Evolutionary conservation across 1,284 basidiomycete species (phyloP).

Genomic region (Tylopilus orsonianus): DNA sequence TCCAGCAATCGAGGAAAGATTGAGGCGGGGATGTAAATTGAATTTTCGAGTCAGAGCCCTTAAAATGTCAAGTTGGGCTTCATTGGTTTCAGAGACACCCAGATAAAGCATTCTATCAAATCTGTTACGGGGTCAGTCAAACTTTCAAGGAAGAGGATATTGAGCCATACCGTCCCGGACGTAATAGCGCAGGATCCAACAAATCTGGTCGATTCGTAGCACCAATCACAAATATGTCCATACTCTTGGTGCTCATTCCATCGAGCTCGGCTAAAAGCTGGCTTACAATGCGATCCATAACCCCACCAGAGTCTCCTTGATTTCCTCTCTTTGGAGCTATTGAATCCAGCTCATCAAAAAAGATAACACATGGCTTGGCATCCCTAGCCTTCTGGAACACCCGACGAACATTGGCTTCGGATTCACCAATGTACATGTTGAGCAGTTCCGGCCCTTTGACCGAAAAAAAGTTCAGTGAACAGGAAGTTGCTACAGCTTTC

Average conservation of each 20-base stretch:
- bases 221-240: constrained; percentile 93
- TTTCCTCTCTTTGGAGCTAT: constrained; percentile 95
- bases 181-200: constrained; percentile 88
- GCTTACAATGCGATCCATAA: constrained; percentile 97
- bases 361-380: constrained; percentile 90
- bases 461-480: constrained; percentile 91
- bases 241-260: constrained; percentile 72
- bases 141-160: background rate
- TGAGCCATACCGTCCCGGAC: constrained; percentile 77
- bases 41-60: constrained; percentile 94
- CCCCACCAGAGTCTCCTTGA: constrained; percentile 93
- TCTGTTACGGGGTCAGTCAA: constrained; percentile 40
- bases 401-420: constrained; percentile 91
- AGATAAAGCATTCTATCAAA: constrained; percentile 99
- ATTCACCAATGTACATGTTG: constrained; percentile 99
- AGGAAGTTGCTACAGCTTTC: constrained; percentile 92
- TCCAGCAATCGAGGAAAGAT: constrained; percentile 68
- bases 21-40: constrained; percentile 70
- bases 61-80: constrained; percentile 85
- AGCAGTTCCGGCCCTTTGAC: constrained; percentile 96
- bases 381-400: constrained; percentile 92
- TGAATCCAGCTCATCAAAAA: constrained; percentile 98
- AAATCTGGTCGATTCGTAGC: constrained; percentile 97
- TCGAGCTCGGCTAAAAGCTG: constrained; percentile 96
- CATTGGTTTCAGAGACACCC: constrained; percentile 87